Conservation (phyloP, 2,329 filamentous ascomycete species). For the Pseudogymnoascus sp. region DNA sequence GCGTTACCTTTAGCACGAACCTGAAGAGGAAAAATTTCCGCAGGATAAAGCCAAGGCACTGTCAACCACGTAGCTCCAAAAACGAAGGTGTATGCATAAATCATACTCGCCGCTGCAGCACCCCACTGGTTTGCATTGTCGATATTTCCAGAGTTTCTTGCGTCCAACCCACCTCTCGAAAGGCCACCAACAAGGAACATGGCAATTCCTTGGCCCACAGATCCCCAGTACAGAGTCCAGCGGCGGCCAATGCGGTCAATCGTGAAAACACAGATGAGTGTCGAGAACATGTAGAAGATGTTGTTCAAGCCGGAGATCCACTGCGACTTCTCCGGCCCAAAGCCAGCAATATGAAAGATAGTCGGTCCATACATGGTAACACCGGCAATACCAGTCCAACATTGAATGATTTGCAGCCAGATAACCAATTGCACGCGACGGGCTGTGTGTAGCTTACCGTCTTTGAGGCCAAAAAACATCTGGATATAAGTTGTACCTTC, state of each 20-base stretch:
- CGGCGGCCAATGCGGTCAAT: constrained; percentile 60
- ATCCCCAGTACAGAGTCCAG: constrained; percentile 63
- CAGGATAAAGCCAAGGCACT: constrained; percentile 56
- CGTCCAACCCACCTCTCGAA: constrained; percentile 38
- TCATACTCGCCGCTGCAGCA: constrained; percentile 59
- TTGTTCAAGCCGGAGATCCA: constrained; percentile 55
- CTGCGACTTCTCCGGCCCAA: constrained; percentile 49
- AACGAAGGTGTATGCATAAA: constrained; percentile 58
- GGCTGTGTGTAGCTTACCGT: constrained; percentile 52
- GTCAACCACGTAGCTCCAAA: constrained; percentile 47
- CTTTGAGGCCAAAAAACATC: background rate
- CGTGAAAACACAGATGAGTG: constrained; percentile 61
- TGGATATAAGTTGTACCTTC: constrained; percentile 43
- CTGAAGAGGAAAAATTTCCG: constrained; percentile 65
- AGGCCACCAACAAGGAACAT: constrained; percentile 62
- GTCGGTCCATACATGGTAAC: constrained; percentile 46
- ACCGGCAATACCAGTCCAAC: constrained; percentile 62
- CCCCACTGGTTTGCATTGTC: constrained; percentile 42
- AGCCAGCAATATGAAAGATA: constrained; percentile 60
- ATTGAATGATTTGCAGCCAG: constrained; percentile 64
- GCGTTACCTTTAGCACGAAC: constrained; percentile 67
- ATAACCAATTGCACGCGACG: constrained; percentile 61
- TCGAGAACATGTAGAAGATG: constrained; percentile 53
- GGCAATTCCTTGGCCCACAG: constrained; percentile 52
- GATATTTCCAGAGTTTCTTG: constrained; percentile 36